A percentile compares a stretch with the other conserved stretches of the same genome.
Evolutionary conservation across 768 basidiomycete genomes (phyloP).

Genomic region (Pulveroboletus sp.): DNA sequence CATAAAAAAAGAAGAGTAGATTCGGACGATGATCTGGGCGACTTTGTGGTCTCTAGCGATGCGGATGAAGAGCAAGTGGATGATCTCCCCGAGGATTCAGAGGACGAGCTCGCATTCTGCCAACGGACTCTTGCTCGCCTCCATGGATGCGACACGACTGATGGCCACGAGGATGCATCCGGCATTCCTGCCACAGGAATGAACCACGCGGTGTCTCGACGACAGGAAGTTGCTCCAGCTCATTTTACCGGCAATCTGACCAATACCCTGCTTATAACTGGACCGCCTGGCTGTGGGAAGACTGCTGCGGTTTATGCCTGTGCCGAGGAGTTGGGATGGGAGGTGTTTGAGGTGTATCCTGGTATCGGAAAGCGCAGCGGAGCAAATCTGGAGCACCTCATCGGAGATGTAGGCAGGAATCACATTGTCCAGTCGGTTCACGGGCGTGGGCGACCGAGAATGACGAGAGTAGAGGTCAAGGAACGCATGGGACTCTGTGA

Average conservation of each 20-base stretch:
- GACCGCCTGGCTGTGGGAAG: conserved; percentile 85
- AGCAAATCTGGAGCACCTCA: conserved; percentile 66
- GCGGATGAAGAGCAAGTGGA: conserved; percentile 28
- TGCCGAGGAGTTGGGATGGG: conserved; percentile 90
- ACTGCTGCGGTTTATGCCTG: conserved; percentile 92
- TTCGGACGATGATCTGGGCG: conserved; percentile 50
- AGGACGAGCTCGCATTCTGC: conserved; percentile 32
- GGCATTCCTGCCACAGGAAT: conserved; percentile 1
- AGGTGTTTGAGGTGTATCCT: conserved; percentile 94
- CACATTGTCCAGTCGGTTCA: conserved; percentile 59
- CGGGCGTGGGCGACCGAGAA: conserved; percentile 3
- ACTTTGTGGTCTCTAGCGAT: conserved; percentile 51
- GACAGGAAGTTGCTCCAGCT: conserved; percentile 9
- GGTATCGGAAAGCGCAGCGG: conserved; percentile 89
- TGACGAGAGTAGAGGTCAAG: conserved; percentile 4
- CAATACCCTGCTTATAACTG: conserved; percentile 82
- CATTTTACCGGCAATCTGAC: conserved; percentile 50
- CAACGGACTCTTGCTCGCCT: conserved; percentile 21
- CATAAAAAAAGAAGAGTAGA: conserved; percentile 53
- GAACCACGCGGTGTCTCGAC: conserved; percentile 5
- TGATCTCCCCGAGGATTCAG: conserved; percentile 35
- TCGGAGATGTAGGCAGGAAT: conserved; percentile 93
- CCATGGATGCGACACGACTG: conserved; percentile 1
- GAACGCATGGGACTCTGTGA: conserved; percentile 11
- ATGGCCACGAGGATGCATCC: conserved; percentile 1